Base-by-base conservation (phyloP, 768 basidiomycete genomes). In the Phanerochaete sordida region DNA sequence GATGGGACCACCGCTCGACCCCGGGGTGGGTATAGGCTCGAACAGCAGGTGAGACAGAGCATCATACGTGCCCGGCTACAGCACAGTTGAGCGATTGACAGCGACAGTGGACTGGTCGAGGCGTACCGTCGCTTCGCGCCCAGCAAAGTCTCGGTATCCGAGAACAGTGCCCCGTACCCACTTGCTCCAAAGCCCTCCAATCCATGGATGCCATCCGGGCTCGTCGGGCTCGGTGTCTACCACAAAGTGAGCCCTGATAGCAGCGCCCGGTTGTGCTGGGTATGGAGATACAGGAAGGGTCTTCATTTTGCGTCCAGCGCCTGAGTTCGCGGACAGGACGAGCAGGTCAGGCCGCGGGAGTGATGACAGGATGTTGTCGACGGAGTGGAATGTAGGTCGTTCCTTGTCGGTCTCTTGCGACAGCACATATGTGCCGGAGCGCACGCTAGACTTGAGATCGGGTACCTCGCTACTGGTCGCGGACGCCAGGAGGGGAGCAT, bases 1-100 rank as follows among this genome's bases (percentile, higher is more conserved):
- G 57, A 90, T 81, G 0, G 88, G 87, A 1, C 86, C 87, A 3
- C 88, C 88, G 58, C 86, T 88, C 21, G 86, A 87, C 7, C 88
- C 88, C 1, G 80, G 76, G 0, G 82, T 81, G 13, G 87, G 87
- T 8, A 81, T 66, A 2, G 81, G 79, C 35, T 74, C 71, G 68
- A 87, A 81, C 47, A 83, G 67, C 63, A 90, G 68, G 64, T 85
- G 81, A 1, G 81, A 79, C 11, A 90, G 77, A 4, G 81, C 73
- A 64, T 87, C 86, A 67, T 88, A 84, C n/a, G 86, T 86, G 16
- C 88, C 88, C 2, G 85, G 82, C 84, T 54, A 13, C 47, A 86
- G 65, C n/a, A 51, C 50, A 51, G 24, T 3, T 21, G 3, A 51
- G 6, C 21, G 24, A 5, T 28, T 28, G 11, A 26, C 13, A 24